Conservation (phyloP, 2,329 filamentous ascomycete genomes). For the Calonectria montana region DNA sequence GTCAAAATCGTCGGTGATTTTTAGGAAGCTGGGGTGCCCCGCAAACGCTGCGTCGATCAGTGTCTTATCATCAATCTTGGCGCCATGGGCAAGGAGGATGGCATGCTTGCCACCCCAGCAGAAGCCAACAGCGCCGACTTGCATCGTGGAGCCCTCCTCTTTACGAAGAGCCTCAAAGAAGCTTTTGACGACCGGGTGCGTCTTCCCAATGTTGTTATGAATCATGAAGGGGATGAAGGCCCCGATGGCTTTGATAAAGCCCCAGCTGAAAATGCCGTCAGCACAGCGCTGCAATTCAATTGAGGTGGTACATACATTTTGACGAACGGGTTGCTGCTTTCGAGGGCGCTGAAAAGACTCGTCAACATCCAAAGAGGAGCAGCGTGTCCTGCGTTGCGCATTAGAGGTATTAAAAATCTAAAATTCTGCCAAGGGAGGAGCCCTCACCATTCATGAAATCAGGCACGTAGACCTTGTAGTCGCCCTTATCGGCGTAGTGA, state of each 20-base stretch:
- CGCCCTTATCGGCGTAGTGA: slow-evolving; percentile 61
- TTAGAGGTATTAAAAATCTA: neutral
- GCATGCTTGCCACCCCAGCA: slow-evolving; percentile 72
- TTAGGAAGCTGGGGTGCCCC: slow-evolving; percentile 63
- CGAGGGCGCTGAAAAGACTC: slow-evolving; percentile 40
- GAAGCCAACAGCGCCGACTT: slow-evolving; percentile 67
- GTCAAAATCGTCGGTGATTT: slow-evolving; percentile 60
- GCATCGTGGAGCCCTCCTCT: slow-evolving; percentile 43
- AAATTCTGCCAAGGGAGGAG: too few relatives aligned
- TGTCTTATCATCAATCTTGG: slow-evolving; percentile 42
- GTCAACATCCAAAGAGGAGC: slow-evolving; percentile 47
- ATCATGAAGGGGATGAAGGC: slow-evolving; percentile 48
- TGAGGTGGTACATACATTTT: slow-evolving; percentile 43
- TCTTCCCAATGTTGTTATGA: slow-evolving; percentile 44
- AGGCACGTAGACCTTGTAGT: slow-evolving; percentile 64
- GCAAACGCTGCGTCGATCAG: slow-evolving; percentile 65
- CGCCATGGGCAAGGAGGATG: slow-evolving; percentile 58
- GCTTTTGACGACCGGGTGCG: slow-evolving; percentile 47
- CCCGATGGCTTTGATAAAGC: slow-evolving; percentile 38
- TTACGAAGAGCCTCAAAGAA: slow-evolving; percentile 53
- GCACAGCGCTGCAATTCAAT: neutral
- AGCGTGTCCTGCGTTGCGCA: slow-evolving; percentile 37
- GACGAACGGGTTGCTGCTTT: slow-evolving; percentile 34
- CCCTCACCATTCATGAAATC: slow-evolving; percentile 63
- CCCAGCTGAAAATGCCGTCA: slow-evolving; percentile 33